Conservation (phyloP, 805 yeast species). For the Saccharomycopsis javanensis region DNA sequence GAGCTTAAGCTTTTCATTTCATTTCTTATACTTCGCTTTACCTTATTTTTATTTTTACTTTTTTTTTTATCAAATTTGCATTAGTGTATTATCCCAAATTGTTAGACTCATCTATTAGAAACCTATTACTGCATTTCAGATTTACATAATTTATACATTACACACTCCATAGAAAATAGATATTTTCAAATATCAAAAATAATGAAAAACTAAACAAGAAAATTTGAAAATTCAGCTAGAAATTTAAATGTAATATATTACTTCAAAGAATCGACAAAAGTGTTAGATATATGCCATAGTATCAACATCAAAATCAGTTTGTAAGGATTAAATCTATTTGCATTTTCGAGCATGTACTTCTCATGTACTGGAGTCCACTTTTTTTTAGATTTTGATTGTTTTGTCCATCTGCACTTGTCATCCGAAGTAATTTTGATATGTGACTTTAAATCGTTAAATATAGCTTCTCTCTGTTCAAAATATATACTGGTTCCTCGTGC, state of each 20-base stretch:
- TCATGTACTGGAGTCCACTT: constrained; percentile 65
- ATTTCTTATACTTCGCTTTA: neutral
- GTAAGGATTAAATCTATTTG: constrained; percentile 56
- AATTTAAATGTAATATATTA: neutral
- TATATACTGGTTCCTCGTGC: constrained; percentile 72
- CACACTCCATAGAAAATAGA: neutral
- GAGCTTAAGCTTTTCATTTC: too few species aligned
- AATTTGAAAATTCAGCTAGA: neutral
- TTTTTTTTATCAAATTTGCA: neutral
- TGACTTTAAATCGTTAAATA: constrained; percentile 26
- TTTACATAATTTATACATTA: neutral
- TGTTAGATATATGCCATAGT: constrained; percentile 62
- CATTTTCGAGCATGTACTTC: constrained; percentile 43
- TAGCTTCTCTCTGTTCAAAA: constrained; percentile 36
- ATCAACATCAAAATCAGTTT: constrained; percentile 58
- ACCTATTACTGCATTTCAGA: neutral
- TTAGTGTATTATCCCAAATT: neutral
- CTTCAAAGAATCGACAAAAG: constrained; percentile 34
- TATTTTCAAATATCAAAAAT: neutral
- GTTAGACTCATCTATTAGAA: neutral
- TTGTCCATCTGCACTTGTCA: constrained; percentile 29
- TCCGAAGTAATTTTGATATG: neutral
- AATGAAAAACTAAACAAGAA: too few species aligned
- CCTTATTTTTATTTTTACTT: neutral
- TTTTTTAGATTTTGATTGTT: constrained; percentile 34